These are phyloP conservation scores for Magnolia changhungtana DNA, from an alignment of 164 flowering plant genomes.

Conservation along the genomic window DNA sequence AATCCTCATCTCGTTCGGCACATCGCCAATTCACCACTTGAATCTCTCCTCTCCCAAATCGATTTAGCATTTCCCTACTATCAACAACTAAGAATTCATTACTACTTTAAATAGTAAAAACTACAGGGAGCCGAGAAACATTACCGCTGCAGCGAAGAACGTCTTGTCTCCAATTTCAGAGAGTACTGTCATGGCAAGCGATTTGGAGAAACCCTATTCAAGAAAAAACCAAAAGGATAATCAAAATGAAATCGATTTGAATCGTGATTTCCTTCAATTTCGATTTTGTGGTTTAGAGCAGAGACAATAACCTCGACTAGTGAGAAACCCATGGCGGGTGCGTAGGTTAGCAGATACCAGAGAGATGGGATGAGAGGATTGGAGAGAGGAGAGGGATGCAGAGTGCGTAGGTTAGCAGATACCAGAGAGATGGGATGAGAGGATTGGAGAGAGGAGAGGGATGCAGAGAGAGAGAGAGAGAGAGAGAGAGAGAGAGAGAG, in stretches of 20 bases:
- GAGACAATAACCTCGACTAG: slow-evolving; percentile 8
- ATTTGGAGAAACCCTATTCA: slow-evolving; percentile 73
- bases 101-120: not conserved
- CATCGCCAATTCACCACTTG: too few species aligned
- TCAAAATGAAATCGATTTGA: not conserved
- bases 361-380: not conserved
- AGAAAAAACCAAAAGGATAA: slow-evolving; percentile 4
- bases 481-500: too few species aligned
- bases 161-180: slow-evolving; percentile 98
- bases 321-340: slow-evolving; percentile 8
- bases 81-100: too few species aligned
- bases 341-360: not conserved
- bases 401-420: not conserved
- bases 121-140: not conserved
- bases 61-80: too few species aligned
- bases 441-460: too few species aligned
- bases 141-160: slow-evolving; percentile 89
- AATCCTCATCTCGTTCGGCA: too few species aligned
- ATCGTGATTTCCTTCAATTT: not conserved
- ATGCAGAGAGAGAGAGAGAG: too few species aligned
- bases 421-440: not conserved
- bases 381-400: too few species aligned
- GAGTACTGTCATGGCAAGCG: slow-evolving; percentile 85
- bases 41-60: too few species aligned
- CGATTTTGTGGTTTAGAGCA: not conserved